These are phyloP conservation scores for Panus rudis DNA, from an alignment of 768 basidiomycete species.

Conservation along the genomic window DNA sequence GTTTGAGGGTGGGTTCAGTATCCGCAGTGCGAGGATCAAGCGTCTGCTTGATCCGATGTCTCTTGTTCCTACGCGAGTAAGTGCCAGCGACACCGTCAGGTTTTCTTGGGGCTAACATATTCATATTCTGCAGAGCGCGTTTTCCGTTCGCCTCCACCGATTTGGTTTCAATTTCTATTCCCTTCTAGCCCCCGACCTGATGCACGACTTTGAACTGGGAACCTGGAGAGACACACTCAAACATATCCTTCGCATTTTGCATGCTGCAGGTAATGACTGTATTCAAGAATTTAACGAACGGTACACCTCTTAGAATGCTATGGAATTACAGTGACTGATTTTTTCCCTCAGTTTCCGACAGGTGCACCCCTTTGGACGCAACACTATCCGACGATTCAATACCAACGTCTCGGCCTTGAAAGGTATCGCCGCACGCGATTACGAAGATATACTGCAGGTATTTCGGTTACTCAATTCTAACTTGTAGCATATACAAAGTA, in stretches of 20 bases:
- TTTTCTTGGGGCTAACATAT: too few relatives aligned
- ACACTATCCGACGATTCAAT: slow-evolving; percentile 2
- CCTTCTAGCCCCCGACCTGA: too few relatives aligned
- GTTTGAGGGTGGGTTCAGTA: too few relatives aligned
- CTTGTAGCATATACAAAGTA: neutral
- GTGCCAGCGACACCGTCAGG: too few relatives aligned
- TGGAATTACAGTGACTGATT: neutral
- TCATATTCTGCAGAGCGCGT: too few relatives aligned
- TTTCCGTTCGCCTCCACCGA: too few relatives aligned
- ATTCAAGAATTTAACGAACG: slow-evolving; percentile 2
- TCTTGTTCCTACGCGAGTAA: neutral
- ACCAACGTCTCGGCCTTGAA: slow-evolving; percentile 7
- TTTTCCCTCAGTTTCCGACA: slow-evolving; percentile 1
- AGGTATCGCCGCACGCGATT: slow-evolving; percentile 5
- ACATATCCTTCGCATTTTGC: slow-evolving; percentile 4
- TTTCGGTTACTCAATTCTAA: neutral
- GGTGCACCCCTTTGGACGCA: slow-evolving; percentile 1
- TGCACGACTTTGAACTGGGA: slow-evolving; percentile 5
- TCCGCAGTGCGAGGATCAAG: too few relatives aligned
- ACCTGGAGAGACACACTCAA: neutral
- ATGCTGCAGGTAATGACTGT: neutral
- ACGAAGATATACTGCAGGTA: slow-evolving; percentile 9
- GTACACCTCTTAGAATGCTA: neutral
- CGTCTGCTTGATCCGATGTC: neutral
- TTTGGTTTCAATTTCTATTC: too few relatives aligned